phyloP scores from a whole-genome alignment of 164 flowering plant species.

The Cinnamomum micranthum region DNA sequence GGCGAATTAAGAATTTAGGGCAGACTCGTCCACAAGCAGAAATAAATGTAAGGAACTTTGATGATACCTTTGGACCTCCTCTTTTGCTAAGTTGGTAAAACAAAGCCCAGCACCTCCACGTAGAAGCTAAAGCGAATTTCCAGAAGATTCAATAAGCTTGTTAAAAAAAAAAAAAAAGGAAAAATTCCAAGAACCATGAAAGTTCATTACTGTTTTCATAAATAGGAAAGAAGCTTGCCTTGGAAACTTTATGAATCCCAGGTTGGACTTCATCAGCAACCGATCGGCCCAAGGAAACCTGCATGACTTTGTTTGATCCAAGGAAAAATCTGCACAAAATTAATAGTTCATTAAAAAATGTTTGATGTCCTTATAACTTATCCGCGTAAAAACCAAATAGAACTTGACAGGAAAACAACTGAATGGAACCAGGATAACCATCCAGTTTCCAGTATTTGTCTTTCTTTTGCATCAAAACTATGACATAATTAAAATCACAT shows the following conservation, averaged over 20 bases:
- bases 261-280: slow-evolving; percentile 70
- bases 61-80: slow-evolving; percentile 70
- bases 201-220: not conserved
- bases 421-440: too few species aligned
- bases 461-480: too few species aligned
- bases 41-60: not conserved
- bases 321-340: slow-evolving; percentile 63
- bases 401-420: too few species aligned
- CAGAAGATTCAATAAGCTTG: not conserved
- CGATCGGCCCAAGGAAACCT: slow-evolving; percentile 78
- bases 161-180: not conserved
- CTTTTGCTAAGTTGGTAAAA: slow-evolving; percentile 62
- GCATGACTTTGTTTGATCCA: slow-evolving; percentile 95
- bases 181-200: not conserved
- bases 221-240: slow-evolving; percentile 34
- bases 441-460: too few species aligned
- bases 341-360: not conserved
- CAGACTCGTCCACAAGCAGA: not conserved
- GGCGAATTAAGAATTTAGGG: too few species aligned
- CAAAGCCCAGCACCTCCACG: slow-evolving; percentile 75
- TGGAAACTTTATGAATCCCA: slow-evolving; percentile 67
- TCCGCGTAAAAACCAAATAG: not conserved
- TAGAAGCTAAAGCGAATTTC: slow-evolving; percentile 15
- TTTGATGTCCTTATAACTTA: not conserved
- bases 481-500: too few species aligned